phyloP scores from a whole-genome alignment of 768 basidiomycete genomes.

The Pleurotus ostreatus region DNA sequence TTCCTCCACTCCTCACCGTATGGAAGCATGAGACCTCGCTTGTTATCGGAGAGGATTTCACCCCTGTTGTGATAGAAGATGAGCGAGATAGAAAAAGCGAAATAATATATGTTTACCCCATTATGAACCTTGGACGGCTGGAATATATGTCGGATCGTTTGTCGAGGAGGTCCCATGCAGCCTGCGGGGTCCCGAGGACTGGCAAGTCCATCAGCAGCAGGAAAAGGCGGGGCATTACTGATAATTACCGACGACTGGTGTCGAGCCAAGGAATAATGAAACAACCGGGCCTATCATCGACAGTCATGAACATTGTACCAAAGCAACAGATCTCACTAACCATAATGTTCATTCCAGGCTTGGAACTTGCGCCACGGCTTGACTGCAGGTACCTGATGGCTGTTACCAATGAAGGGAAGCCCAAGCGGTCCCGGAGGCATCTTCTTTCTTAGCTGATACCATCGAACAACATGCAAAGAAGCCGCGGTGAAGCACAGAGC shows the following conservation, averaged over 20 bases:
- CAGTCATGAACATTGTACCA: not conserved
- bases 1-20: conserved; percentile 41
- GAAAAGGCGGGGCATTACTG: not conserved
- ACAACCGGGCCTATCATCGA: conserved; percentile 30
- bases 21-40: conserved; percentile 40
- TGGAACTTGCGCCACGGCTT: conserved; percentile 48
- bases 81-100: not conserved
- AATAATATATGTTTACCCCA: conserved; percentile 24
- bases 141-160: conserved; percentile 44
- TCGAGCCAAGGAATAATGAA: conserved; percentile 37
- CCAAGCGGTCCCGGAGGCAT: conserved; percentile 46
- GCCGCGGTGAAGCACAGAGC: not conserved
- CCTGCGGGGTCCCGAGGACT: conserved; percentile 43
- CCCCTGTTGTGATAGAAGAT: conserved; percentile 20
- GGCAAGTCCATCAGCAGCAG: not conserved
- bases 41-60: conserved; percentile 43
- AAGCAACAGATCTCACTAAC: conserved; percentile 19
- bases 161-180: conserved; percentile 44
- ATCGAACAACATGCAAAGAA: conserved; percentile 8
- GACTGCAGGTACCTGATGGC: conserved; percentile 36
- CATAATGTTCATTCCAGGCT: conserved; percentile 42
- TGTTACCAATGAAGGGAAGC: conserved; percentile 42
- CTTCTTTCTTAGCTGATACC: conserved; percentile 24
- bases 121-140: conserved; percentile 41
- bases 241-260: conserved; percentile 35